Conservation (phyloP, 441 rosid species). For the Rhodomyrtus psidioides region DNA sequence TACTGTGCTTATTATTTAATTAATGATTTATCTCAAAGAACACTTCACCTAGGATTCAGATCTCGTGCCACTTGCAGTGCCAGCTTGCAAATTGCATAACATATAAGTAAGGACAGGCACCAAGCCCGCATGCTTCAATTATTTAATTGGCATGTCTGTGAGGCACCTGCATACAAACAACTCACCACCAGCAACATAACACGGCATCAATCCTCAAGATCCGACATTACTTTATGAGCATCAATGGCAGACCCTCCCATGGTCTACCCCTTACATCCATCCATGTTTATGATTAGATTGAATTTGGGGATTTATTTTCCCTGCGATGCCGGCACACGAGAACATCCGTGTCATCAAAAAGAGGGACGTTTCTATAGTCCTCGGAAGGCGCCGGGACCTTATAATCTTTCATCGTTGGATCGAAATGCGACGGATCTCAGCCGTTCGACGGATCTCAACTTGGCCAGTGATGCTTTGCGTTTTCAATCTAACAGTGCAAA, state of each 20-base stretch:
- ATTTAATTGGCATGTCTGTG: not conserved
- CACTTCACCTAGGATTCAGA: not conserved
- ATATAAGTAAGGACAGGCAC: not conserved
- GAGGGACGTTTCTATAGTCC: not conserved
- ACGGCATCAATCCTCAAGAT: not conserved
- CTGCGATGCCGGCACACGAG: not conserved
- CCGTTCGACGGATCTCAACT: not conserved
- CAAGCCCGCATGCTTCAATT: not conserved
- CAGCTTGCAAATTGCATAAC: not conserved
- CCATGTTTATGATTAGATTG: not conserved
- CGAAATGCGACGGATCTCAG: not conserved
- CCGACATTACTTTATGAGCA: not conserved
- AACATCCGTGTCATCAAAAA: not conserved
- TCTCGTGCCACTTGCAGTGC: not conserved
- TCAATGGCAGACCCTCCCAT: not conserved
- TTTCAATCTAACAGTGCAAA: not conserved
- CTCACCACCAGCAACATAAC: not conserved
- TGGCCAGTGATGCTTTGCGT: not conserved
- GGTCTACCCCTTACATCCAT: not conserved
- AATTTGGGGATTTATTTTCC: not conserved
- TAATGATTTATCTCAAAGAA: not conserved
- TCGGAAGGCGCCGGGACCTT: accelerated
- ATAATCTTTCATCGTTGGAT: not conserved
- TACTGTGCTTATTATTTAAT: not conserved
- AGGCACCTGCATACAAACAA: not conserved